Evolutionary conservation across 2,329 filamentous ascomycete species (phyloP).

Genomic region (Trichoderma harzianum): DNA sequence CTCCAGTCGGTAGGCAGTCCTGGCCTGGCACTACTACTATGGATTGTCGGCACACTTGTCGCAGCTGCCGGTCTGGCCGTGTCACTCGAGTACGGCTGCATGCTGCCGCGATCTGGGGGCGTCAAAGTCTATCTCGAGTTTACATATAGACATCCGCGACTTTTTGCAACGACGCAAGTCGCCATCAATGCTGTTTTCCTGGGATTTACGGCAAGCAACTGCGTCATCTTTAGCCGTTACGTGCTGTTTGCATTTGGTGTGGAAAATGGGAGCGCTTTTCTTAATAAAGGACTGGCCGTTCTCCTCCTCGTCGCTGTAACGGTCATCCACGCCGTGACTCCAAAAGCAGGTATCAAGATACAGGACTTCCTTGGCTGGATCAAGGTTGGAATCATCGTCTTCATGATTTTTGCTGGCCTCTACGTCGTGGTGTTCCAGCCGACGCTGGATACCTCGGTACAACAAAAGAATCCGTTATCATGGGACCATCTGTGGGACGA

Average conservation of each 20-base stretch:
- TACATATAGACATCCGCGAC: constrained; percentile 60
- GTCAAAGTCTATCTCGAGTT: constrained; percentile 70
- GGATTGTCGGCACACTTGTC: constrained; percentile 60
- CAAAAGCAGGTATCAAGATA: constrained; percentile 54
- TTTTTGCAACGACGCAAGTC: constrained; percentile 61
- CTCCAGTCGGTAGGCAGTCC: constrained; percentile 64
- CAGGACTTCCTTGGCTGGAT: constrained; percentile 62
- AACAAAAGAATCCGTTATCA: constrained; percentile 23
- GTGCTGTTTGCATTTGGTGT: constrained; percentile 55
- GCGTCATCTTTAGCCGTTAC: constrained; percentile 66
- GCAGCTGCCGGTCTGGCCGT: constrained; percentile 60
- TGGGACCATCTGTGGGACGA: constrained; percentile 60
- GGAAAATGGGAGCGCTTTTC: constrained; percentile 46
- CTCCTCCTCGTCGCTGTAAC: constrained; percentile 56
- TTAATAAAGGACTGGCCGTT: constrained; percentile 55
- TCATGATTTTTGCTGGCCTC: constrained; percentile 59
- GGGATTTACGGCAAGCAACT: constrained; percentile 67
- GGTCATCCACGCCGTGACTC: constrained; percentile 56
- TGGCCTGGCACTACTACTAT: constrained; percentile 59
- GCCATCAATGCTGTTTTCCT: constrained; percentile 62
- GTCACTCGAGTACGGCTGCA: constrained; percentile 65
- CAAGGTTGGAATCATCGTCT: constrained; percentile 57
- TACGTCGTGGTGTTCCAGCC: constrained; percentile 53
- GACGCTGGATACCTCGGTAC: constrained; percentile 18
- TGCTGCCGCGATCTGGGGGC: constrained; percentile 67